Evolutionary conservation across 306 rosid genomes (phyloP).

Genomic region (Prunus persica): Prunus_persica_NCBIv2 NC_034009.1:29989001-29989500

Average conservation of each 20-base stretch:
- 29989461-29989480: slow-evolving; percentile 85
- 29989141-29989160: neutral
- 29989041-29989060: neutral
- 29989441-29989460: slow-evolving; percentile 96
- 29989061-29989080: neutral
- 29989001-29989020: slow-evolving; percentile 21
- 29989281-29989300: neutral
- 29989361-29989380: neutral
- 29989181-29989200: neutral
- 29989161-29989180: neutral
- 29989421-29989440: slow-evolving; percentile 98
- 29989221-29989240: neutral
- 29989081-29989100: neutral
- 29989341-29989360: neutral
- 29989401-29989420: slow-evolving; percentile 69
- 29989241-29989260: neutral
- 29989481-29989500: slow-evolving; percentile 41
- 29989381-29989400: neutral
- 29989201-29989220: neutral
- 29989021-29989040: neutral
- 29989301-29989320: neutral
- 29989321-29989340: neutral
- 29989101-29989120: neutral
- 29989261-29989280: neutral
- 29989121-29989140: neutral